These are phyloP conservation scores for Lepiota subincarnata DNA, from an alignment of 768 basidiomycete genomes.

Conservation along the genomic window DNA sequence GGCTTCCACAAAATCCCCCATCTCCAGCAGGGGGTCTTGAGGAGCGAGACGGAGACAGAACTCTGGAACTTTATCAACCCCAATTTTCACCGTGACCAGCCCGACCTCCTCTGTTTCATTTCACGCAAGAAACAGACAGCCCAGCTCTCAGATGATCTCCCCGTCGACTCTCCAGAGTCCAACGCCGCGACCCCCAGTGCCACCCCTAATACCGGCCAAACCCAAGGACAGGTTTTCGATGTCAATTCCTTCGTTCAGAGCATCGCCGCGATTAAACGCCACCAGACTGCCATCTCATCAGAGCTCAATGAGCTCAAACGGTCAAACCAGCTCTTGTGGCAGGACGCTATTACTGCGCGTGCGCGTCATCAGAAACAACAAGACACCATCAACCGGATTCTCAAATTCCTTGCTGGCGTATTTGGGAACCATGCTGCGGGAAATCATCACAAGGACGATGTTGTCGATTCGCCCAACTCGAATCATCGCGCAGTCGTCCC, in stretches of 20 bases:
- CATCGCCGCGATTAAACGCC: conserved; percentile 83
- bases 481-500: conserved; percentile 41
- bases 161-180: conserved; percentile 30
- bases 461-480: conserved; percentile 18
- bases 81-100: conserved; percentile 85
- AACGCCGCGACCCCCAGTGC: not conserved
- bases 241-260: conserved; percentile 76
- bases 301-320: conserved; percentile 87
- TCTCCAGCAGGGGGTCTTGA: conserved; percentile 90
- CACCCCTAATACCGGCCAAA: conserved; percentile 21
- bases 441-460: conserved; percentile 9
- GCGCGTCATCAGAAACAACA: conserved; percentile 88
- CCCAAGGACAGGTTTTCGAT: conserved; percentile 60
- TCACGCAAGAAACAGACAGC: conserved; percentile 75
- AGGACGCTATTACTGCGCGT: conserved; percentile 76
- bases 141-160: conserved; percentile 31
- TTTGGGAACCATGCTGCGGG: conserved; percentile 57
- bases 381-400: conserved; percentile 92
- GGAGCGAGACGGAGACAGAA: conserved; percentile 75
- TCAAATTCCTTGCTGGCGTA: conserved; percentile 91
- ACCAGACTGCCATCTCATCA: conserved; percentile 86
- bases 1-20: conserved; percentile 95
- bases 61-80: conserved; percentile 91
- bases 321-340: conserved; percentile 89
- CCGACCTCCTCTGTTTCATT: conserved; percentile 82